Evolutionary conservation across 2,329 filamentous ascomycete genomes (phyloP).

Genomic region (Botrytis paeoniae): DNA sequence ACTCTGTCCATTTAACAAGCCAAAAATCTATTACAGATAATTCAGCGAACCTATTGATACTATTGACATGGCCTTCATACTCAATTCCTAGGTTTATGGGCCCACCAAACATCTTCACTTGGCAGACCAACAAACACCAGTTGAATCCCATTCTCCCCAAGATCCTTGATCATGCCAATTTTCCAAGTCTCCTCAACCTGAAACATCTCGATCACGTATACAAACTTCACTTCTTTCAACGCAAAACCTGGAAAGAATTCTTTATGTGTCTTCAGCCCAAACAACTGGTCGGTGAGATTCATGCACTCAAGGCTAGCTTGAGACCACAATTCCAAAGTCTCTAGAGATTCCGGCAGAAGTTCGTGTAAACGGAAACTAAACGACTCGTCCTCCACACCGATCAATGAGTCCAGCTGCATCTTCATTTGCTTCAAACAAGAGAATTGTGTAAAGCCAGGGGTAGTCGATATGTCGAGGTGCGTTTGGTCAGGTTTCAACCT

Average conservation of each 20-base stretch:
- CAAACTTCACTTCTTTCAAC: not conserved
- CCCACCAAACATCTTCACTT: not conserved
- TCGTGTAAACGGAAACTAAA: not conserved
- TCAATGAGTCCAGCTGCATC: not conserved
- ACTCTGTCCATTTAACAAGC: not conserved
- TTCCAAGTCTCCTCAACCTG: not conserved
- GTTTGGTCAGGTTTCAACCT: not conserved
- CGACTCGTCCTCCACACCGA: not conserved
- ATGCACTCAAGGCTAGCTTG: not conserved
- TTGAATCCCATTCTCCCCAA: not conserved
- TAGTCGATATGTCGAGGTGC: fast-evolving
- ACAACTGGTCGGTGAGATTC: not conserved
- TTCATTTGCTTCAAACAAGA: not conserved
- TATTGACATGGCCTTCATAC: not conserved
- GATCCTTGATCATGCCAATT: not conserved
- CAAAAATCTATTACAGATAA: not conserved
- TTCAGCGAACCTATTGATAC: not conserved
- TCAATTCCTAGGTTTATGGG: not conserved
- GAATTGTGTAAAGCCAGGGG: not conserved
- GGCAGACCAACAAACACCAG: not conserved
- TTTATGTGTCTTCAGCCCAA: not conserved
- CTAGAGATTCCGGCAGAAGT: not conserved
- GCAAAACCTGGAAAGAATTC: not conserved
- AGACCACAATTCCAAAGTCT: not conserved
- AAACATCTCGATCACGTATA: not conserved